These are phyloP conservation scores for Fagus sylvatica DNA, from an alignment of 306 rosid species.

Conservation along the genomic window DNA sequence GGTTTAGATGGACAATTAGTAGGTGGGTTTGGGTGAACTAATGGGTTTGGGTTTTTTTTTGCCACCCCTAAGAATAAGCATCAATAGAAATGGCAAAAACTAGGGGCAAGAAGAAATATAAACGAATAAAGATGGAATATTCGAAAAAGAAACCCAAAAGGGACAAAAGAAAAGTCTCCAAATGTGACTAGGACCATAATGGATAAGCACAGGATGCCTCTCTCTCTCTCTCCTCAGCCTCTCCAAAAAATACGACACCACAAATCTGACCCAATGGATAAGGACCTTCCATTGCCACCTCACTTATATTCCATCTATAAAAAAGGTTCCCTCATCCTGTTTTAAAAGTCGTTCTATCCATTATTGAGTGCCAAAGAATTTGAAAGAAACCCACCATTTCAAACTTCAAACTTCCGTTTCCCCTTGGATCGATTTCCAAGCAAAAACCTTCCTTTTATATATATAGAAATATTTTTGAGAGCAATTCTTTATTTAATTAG, in stretches of 20 bases:
- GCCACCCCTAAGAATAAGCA: no score
- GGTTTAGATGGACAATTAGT: no score
- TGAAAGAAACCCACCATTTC: conserved; percentile 1
- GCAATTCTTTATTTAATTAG: conserved; percentile 4
- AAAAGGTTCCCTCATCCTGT: background rate
- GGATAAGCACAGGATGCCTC: conserved; percentile 27
- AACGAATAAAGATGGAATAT: background rate
- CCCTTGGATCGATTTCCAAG: conserved; percentile 30
- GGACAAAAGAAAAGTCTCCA: conserved; percentile 37
- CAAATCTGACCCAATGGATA: conserved; percentile 45
- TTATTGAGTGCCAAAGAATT: background rate
- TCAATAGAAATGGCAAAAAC: no score
- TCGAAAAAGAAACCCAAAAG: background rate
- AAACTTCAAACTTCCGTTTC: conserved; percentile 20
- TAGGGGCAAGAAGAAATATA: background rate
- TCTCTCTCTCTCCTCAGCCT: background rate
- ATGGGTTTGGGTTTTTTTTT: no score
- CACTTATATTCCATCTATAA: conserved; percentile 14
- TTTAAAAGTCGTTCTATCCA: background rate
- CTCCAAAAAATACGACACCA: background rate
- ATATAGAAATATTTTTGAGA: conserved; percentile 3
- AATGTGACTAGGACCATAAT: conserved; percentile 25
- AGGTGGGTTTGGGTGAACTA: no score
- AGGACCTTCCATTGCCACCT: conserved; percentile 29
- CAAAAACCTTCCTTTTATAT: background rate